phyloP scores from a whole-genome alignment of 2,329 filamentous ascomycete genomes.

The Pseudocercospora ulei region DNA sequence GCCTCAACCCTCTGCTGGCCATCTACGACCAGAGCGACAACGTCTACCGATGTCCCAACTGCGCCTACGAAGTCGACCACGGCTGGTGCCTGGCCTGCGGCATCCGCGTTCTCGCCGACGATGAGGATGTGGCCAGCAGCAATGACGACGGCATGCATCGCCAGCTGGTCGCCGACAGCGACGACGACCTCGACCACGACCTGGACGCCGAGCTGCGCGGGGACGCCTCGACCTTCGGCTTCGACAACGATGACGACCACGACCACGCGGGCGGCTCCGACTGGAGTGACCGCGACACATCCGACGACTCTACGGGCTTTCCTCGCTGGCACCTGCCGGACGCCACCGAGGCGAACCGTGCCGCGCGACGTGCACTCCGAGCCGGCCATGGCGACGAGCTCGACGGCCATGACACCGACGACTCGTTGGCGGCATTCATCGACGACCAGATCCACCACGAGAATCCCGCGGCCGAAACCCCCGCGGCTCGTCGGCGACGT shows the following conservation, averaged over 20 bases:
- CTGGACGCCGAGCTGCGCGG: slow-evolving; percentile 18
- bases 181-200: slow-evolving; percentile 34
- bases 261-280: too few species aligned
- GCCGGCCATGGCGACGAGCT: background rate
- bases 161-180: slow-evolving; percentile 37
- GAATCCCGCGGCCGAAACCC: too few species aligned
- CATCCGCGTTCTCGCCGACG: slow-evolving; percentile 44
- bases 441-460: slow-evolving; percentile 14
- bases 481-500: too few species aligned
- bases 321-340: too few species aligned
- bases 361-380: background rate
- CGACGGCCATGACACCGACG: slow-evolving; percentile 12
- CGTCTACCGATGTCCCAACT: slow-evolving; percentile 53
- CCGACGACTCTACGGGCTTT: slow-evolving; percentile 5
- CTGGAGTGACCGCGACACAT: background rate
- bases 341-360: background rate
- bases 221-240: slow-evolving; percentile 8
- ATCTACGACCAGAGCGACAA: slow-evolving; percentile 51
- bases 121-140: slow-evolving; percentile 36
- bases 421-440: slow-evolving; percentile 17
- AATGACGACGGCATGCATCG: slow-evolving; percentile 29
- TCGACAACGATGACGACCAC: slow-evolving; percentile 6
- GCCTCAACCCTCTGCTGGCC: slow-evolving; percentile 31
- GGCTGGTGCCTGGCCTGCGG: slow-evolving; percentile 49
- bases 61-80: slow-evolving; percentile 55